Conservation (phyloP, 2,329 filamentous ascomycete species). For the Metarhizium anisopliae region DNA sequence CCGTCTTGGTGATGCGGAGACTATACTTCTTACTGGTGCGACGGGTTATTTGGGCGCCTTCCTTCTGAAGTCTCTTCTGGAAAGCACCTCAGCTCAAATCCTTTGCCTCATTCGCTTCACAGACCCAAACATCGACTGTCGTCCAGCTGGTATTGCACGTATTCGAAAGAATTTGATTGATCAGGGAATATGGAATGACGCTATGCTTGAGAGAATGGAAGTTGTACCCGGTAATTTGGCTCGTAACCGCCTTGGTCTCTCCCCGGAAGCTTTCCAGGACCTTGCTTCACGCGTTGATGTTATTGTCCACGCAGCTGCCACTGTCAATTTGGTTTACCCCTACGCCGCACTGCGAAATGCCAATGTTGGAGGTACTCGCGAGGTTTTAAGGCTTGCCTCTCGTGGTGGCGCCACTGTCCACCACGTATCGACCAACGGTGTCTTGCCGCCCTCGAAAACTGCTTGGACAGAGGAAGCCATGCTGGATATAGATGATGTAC, state of each 20-base stretch:
- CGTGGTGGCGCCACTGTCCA: conserved; percentile 63
- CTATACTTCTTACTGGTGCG: conserved; percentile 63
- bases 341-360: conserved; percentile 66
- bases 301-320: conserved; percentile 69
- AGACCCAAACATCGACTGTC: conserved; percentile 55
- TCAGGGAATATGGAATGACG: conserved; percentile 67
- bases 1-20: conserved; percentile 55
- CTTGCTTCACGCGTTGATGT: conserved; percentile 59
- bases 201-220: conserved; percentile 68
- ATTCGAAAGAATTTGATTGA: conserved; percentile 71
- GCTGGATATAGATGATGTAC: conserved; percentile 59
- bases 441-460: conserved; percentile 59
- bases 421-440: conserved; percentile 73
- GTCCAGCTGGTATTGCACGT: conserved; percentile 59
- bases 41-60: conserved; percentile 73
- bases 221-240: conserved; percentile 67
- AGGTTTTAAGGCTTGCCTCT: conserved; percentile 63
- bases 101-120: conserved; percentile 66
- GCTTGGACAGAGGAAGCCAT: conserved; percentile 65
- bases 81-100: conserved; percentile 59
- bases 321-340: conserved; percentile 73
- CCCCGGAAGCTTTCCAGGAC: conserved; percentile 54
- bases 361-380: conserved; percentile 71
- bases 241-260: conserved; percentile 58
- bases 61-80: conserved; percentile 58